Conservation (phyloP, 1,284 basidiomycete species). For the Tilletia setariae region DNA sequence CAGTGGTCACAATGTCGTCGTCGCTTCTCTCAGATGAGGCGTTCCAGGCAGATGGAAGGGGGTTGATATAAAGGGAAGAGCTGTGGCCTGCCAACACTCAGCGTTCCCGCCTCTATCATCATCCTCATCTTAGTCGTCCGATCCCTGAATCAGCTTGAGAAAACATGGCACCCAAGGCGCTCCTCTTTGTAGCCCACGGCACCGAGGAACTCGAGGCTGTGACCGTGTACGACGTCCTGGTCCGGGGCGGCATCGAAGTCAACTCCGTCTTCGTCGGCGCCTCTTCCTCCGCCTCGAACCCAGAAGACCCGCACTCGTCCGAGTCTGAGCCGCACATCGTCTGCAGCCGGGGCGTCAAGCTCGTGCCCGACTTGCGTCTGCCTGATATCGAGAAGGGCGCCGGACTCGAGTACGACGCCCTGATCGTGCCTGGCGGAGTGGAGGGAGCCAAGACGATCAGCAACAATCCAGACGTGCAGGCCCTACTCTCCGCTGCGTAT, state of each 20-base stretch:
- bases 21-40: too few relatives aligned
- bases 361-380: slow-evolving; percentile 43
- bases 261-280: slow-evolving; percentile 38
- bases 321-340: slow-evolving; percentile 27
- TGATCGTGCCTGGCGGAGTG: slow-evolving; percentile 76
- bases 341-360: slow-evolving; percentile 44
- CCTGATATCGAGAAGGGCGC: slow-evolving; percentile 28
- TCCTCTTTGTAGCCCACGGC: slow-evolving; percentile 75
- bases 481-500: slow-evolving; percentile 66
- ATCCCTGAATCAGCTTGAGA: neutral
- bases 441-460: slow-evolving; percentile 75
- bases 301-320: slow-evolving; percentile 13
- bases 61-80: neutral
- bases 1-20: too few relatives aligned
- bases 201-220: slow-evolving; percentile 64
- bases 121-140: neutral
- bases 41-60: neutral
- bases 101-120: neutral
- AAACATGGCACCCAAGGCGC: slow-evolving; percentile 21
- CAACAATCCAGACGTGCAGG: slow-evolving; percentile 63
- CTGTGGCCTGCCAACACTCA: neutral
- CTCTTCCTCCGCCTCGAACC: slow-evolving; percentile 19
- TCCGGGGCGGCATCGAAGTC: slow-evolving; percentile 38
- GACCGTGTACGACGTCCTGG: slow-evolving; percentile 16
- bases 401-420: slow-evolving; percentile 66